These are phyloP conservation scores for Penstemon newberryi DNA, from an alignment of 257 asterid species.

Conservation along the genomic window DNA sequence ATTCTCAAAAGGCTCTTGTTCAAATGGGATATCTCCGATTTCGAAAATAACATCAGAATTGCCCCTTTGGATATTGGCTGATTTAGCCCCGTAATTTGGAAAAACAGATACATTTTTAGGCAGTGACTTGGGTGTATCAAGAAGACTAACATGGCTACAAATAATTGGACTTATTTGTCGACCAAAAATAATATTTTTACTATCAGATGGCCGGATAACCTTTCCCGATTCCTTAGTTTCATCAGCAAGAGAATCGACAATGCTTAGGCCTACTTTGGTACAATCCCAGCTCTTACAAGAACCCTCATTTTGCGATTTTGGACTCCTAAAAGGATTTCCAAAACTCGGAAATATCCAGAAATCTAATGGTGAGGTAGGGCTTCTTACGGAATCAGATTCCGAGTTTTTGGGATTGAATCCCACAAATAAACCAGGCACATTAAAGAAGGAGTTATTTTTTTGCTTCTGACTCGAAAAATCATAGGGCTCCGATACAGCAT, in stretches of 20 bases:
- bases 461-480: constrained; percentile 55
- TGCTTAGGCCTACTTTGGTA: constrained; percentile 84
- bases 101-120: constrained; percentile 55
- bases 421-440: constrained; percentile 65
- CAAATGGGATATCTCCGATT: constrained; percentile 49
- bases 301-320: constrained; percentile 43
- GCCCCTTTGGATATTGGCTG: constrained; percentile 36
- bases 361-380: constrained; percentile 93
- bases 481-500: constrained; percentile 57
- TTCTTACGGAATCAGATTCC: constrained; percentile 78
- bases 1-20: constrained; percentile 26
- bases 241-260: constrained; percentile 74
- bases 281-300: constrained; percentile 62
- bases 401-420: constrained; percentile 62
- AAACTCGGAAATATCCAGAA: constrained; percentile 69
- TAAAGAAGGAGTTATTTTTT: constrained; percentile 46
- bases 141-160: constrained; percentile 32
- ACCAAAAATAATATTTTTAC: constrained; percentile 63
- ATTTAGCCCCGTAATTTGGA: constrained; percentile 35
- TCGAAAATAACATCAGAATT: constrained; percentile 65
- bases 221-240: constrained; percentile 42
- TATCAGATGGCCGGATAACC: constrained; percentile 42
- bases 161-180: constrained; percentile 30
- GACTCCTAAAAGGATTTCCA: constrained; percentile 70
- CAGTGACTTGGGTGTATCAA: constrained; percentile 55